Base-by-base conservation (phyloP, 2,329 filamentous ascomycete genomes). In the Dactylellina cionopaga region DNA sequence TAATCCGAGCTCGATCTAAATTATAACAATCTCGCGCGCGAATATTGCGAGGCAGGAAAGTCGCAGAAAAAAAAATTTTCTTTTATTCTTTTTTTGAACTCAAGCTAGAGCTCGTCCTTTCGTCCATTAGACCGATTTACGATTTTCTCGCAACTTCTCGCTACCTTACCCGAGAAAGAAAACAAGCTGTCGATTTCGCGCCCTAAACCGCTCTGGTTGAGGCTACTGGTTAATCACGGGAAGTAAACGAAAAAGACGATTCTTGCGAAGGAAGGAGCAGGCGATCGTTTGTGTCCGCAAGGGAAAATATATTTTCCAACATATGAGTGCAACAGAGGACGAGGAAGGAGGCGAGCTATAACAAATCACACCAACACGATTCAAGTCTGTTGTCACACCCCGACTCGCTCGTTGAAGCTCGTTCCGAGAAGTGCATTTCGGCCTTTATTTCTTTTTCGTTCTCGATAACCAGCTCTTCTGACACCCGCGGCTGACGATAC, bases 1-100 rank as follows among this genome's bases (percentile, higher is more conserved):
- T 72, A 72, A 65, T 72, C 68, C 68, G 68, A 72, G 60, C 59
- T 65, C 52, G 59, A 54, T 52, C 56, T 43, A 54, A 37, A 11
- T 15, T 22, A 19, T 37, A 27, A 49, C 25, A 54, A 29, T 41
- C 19, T 25, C 59, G 52, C 49, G 59, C 52, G 52, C 68, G 52
- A 65, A 56, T 47, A 59, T 59, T n/a, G n/a, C n/a, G n/a, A n/a
- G n/a, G n/a, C n/a, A 55, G 33, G 41, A 39, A 44, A 37, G 54
- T 37, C 35, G 47, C n/a, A 31, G 25, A 31, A 64, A 64, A 58
- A 64, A 46, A 46, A 37, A n/a, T n/a, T n/a, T n/a, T n/a, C n/a
- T n/a, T 64, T 62, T 46, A 52, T 44, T 63, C 59, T 37, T 39
- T 22, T 56, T 59, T 72, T 25, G 68, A 65, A 54, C 68, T 65